Evolutionary conservation across 495 filamentous ascomycete species (phyloP), one percentile per base, ranked within the genome.

Genomic region (Aspergillus wentii): DNA sequence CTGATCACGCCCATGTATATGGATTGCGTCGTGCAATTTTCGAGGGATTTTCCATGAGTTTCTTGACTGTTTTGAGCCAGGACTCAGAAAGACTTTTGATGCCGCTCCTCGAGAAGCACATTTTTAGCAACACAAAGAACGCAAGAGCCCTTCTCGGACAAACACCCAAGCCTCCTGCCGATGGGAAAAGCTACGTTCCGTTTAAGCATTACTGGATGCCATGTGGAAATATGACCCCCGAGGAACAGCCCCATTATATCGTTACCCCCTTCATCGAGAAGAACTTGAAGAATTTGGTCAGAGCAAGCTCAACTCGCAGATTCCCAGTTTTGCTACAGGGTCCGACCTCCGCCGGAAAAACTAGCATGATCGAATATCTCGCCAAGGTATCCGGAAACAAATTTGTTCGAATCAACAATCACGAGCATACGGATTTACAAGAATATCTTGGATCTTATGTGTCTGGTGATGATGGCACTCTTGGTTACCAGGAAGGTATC

Each of bases 41-140:
- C 49, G 94, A 99, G 64, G 94, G 94, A 0, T 97, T 96, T 57
- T 89, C 84, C n/a, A 97, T 99, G 94, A 88, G 88, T 42, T 99
- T 97, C 44, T 64, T 94, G 23, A 97, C 94, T 0, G 71, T 94
- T 15, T 68, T 99, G 13, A 78, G 89, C 48, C 69, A 74, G 51
- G 74, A 82, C 17, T 96, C 91, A 0, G 87, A 91, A 48, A 66
- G 70, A 31, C 67, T 84, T n/a, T 66, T 97, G 10, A 65, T 81
- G 30, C 86, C 91, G 1, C 59, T 94, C 8, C 86, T 97, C 31
- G 81, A 92, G 44, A 78, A 85, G 41, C 75, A 91, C 49, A 71
- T 99, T 4, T 77, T 94, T 28, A 72, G 76, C 29, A 75, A 69
- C 53, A 71, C 79, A 17, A 71, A 77, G 42, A 82, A 88, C 60